Evolutionary conservation across 2,329 filamentous ascomycete genomes (phyloP), one percentile per base, ranked within the genome.

Genomic region (Penicillium oxalicum): DNA sequence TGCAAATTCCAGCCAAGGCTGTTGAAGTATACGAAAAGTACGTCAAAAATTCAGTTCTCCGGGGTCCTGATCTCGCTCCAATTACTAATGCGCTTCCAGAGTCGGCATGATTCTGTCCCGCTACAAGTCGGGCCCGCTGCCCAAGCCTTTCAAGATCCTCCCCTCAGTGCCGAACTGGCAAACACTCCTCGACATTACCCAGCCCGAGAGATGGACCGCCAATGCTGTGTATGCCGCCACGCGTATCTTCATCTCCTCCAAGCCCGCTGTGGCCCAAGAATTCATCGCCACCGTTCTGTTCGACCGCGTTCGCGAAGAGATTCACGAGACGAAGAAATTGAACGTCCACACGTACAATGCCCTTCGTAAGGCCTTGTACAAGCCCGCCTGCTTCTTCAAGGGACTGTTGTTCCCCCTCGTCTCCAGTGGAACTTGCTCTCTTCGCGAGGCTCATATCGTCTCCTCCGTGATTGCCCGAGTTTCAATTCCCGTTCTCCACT

Each of bases 141-240:
- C 93, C 18, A 98, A 98, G 71, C 91, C 91, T 0, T 95, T 98
- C 78, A 97, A 97, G 72, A 90, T 97, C 56, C 79, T 98, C 7
- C 93, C 93, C 2, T 91, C 90, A 0, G 82, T 97, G 11, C 90
- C 90, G 6, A 83, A 93, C 61, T 97, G 91, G 90, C 88, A 93
- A 65, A 87, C 89, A 18, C 87, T 95, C 34, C 81, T 95, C 59
- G 78, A 84, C 55, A 81, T 95, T 47, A 95, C 90, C n/a, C 80
- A 83, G 28, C 91, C 91, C 4, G 86, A 93, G 52, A 72, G 72
- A 52, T 86, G 83, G 83, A 88, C 88, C 1, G 76, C 88, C 18
- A 90, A 95, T 63, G 85, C 89, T 40, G 82, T 86, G 59, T 95
- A 89, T 68, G 89, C 91, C 62, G 91, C 88, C 24, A 97, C 91